phyloP scores from a whole-genome alignment of 2,329 filamentous ascomycete genomes.

The Phyllosticta citrichinensis region DNA sequence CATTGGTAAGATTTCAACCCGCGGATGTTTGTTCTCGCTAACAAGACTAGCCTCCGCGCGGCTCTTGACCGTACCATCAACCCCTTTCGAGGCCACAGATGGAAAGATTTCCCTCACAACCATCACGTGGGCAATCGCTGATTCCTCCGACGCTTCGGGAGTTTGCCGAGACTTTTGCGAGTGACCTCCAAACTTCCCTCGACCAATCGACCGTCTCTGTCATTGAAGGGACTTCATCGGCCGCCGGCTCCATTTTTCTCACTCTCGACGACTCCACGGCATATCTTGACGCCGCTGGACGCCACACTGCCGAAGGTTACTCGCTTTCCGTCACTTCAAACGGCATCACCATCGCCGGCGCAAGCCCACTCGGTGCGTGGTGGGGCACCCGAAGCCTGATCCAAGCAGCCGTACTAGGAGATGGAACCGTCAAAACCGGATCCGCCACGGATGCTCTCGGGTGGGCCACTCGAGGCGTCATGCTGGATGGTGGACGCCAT shows the following conservation, averaged over 20 bases:
- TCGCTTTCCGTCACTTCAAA: conserved; percentile 31
- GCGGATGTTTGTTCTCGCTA: neutral
- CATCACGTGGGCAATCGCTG: conserved; percentile 25
- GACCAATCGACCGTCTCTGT: neutral
- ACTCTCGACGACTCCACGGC: conserved; percentile 33
- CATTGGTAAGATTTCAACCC: neutral
- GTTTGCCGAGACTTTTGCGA: conserved; percentile 39
- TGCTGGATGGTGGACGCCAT: conserved; percentile 46
- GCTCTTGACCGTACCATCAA: conserved; percentile 13
- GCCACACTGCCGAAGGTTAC: conserved; percentile 37
- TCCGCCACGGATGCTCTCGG: conserved; percentile 40
- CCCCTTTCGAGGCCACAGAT: conserved; percentile 8
- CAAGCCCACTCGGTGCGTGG: conserved; percentile 46
- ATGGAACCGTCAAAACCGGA: conserved; percentile 34
- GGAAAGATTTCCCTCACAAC: conserved; percentile 10
- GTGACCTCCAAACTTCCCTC: conserved; percentile 17
- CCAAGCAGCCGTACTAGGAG: conserved; percentile 38
- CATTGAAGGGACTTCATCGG: neutral
- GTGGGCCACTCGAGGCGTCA: conserved; percentile 23
- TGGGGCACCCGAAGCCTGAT: conserved; percentile 49
- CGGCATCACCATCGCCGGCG: conserved; percentile 35
- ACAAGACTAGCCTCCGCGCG: conserved; percentile 4
- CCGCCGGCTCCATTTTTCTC: conserved; percentile 31
- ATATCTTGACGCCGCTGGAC: conserved; percentile 38
- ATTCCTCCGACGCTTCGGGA: conserved; percentile 42